Conservation (phyloP, 805 yeast genomes). For the Wickerhamiella cacticola region DNA sequence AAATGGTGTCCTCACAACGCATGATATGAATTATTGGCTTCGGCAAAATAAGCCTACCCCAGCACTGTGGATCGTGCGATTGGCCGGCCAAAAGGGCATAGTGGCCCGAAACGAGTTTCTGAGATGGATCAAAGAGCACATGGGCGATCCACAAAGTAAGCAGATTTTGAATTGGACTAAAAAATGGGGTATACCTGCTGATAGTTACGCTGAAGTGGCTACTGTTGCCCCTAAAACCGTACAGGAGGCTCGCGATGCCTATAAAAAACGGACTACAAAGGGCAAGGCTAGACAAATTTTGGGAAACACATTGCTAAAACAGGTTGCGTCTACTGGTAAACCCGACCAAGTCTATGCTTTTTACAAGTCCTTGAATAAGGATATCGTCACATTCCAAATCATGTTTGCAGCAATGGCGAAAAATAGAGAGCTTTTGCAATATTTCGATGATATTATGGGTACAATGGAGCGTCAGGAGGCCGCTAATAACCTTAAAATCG, state of each 20-base stretch:
- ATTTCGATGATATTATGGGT: constrained; percentile 17
- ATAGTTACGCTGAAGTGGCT: constrained; percentile 15
- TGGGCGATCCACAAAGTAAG: constrained; percentile 5
- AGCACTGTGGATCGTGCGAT: constrained; percentile 21
- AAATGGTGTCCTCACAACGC: constrained; percentile 19
- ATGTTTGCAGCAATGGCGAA: constrained; percentile 21
- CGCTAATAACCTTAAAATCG: constrained; percentile 20
- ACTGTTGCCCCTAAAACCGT: constrained; percentile 16
- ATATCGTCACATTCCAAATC: constrained; percentile 21
- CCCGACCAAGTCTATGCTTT: constrained; percentile 19
- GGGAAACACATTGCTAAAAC: constrained; percentile 19
- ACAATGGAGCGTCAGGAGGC: constrained; percentile 17
- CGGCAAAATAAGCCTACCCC: constrained; percentile 19
- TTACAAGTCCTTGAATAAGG: constrained; percentile 21
- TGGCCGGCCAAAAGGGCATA: constrained; percentile 20
- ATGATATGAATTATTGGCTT: constrained; percentile 21
- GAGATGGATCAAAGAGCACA: constrained; percentile 17
- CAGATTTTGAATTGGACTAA: constrained; percentile 20
- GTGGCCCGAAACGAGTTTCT: constrained; percentile 21
- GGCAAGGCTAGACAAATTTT: constrained; percentile 15
- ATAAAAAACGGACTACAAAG: constrained; percentile 11
- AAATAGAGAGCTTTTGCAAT: constrained; percentile 11
- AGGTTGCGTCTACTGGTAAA: constrained; percentile 12
- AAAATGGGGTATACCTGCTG: constrained; percentile 23
- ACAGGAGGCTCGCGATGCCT: constrained; percentile 18